Percentiles rank a stretch among this genome's conserved stretches.
Conservation (phyloP, 495 filamentous ascomycete genomes). For the Astrothelium subdiscretum region DNA sequence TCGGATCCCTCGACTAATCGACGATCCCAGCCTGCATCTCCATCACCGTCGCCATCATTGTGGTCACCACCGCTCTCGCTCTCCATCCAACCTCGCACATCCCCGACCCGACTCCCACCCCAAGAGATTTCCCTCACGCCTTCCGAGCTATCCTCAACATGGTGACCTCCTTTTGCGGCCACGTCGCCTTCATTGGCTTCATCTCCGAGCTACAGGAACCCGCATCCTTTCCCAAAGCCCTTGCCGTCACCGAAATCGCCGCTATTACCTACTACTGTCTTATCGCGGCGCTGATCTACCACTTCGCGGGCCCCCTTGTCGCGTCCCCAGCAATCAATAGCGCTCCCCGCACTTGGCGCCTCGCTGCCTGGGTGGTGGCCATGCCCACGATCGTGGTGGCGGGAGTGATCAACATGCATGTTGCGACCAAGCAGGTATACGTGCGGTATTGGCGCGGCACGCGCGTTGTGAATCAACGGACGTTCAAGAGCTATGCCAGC, state of each 20-base stretch:
- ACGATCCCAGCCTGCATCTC: slow-evolving; percentile 46
- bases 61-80: slow-evolving; percentile 48
- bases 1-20: slow-evolving; percentile 9
- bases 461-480: slow-evolving; percentile 15
- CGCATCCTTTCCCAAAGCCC: slow-evolving; percentile 17
- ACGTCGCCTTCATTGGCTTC: slow-evolving; percentile 20
- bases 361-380: slow-evolving; percentile 68
- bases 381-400: slow-evolving; percentile 60
- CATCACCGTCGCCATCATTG: slow-evolving; percentile 52
- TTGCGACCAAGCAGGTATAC: slow-evolving; percentile 35
- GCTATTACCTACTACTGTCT: slow-evolving; percentile 46
- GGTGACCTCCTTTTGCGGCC: slow-evolving; percentile 16
- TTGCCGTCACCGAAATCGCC: slow-evolving; percentile 12
- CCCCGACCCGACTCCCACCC: neutral
- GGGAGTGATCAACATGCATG: slow-evolving; percentile 63
- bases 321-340: slow-evolving; percentile 56
- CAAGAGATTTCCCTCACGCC: slow-evolving; percentile 28
- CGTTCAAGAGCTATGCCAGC: slow-evolving; percentile 12
- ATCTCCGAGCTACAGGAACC: slow-evolving; percentile 19
- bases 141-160: slow-evolving; percentile 12
- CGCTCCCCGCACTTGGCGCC: slow-evolving; percentile 47
- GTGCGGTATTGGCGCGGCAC: slow-evolving; percentile 11
- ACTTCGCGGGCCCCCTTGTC: slow-evolving; percentile 55
- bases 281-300: slow-evolving; percentile 59
- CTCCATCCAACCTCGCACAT: slow-evolving; percentile 22